Evolutionary conservation across 306 rosid genomes (phyloP).

Genomic region (Prunus salicina): DNA sequence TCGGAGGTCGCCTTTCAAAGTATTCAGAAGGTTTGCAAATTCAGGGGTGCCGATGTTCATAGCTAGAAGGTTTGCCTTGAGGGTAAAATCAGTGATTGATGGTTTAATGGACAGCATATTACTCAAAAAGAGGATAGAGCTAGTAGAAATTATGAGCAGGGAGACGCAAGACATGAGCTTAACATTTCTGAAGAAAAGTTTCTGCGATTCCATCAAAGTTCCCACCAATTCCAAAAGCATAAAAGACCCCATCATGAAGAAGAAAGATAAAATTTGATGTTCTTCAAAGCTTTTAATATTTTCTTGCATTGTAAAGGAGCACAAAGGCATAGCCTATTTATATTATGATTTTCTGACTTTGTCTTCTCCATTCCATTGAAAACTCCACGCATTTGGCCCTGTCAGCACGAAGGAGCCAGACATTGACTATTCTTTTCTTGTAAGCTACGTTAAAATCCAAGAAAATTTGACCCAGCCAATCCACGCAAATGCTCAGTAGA

Average conservation of each 20-base stretch:
- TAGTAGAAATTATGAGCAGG: constrained; percentile 7
- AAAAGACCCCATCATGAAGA: constrained; percentile 1
- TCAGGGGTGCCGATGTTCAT: not conserved
- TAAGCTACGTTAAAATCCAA: not conserved
- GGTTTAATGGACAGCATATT: constrained; percentile 5
- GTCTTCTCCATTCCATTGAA: too few species aligned
- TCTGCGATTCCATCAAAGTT: constrained; percentile 13
- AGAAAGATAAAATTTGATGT: too few species aligned
- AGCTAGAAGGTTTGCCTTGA: not conserved
- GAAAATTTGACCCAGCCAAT: not conserved
- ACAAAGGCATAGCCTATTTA: not conserved
- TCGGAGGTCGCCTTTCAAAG: not conserved
- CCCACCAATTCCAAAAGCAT: constrained; percentile 2
- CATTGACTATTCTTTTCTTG: not conserved
- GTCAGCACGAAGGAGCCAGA: not conserved
- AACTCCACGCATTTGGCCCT: not conserved
- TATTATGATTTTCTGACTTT: not conserved
- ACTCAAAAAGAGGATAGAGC: constrained; percentile 9
- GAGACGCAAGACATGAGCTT: constrained; percentile 13
- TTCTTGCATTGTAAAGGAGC: not conserved
- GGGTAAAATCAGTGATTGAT: not conserved
- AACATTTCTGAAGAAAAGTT: constrained; percentile 12
- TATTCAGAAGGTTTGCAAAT: not conserved
- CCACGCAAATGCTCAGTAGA: not conserved
- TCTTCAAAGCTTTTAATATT: not conserved